Evolutionary conservation across 2,329 filamentous ascomycete species (phyloP).

Genomic region (Stagonosporopsis tanaceti): DNA sequence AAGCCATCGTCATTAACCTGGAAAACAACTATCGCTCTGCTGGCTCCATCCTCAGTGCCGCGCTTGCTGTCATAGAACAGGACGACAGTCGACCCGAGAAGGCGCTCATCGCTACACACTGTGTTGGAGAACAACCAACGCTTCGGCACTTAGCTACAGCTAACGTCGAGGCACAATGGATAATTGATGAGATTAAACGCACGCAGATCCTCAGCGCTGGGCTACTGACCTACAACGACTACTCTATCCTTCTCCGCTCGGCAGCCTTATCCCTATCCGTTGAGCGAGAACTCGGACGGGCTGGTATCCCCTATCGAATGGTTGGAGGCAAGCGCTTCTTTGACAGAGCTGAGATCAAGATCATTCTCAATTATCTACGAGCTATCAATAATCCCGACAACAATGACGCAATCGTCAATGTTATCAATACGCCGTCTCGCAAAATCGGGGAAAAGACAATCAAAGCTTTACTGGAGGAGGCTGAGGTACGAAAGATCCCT

Average conservation of each 20-base stretch:
- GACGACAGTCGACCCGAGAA: slow-evolving; percentile 84
- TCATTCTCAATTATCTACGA: slow-evolving; percentile 85
- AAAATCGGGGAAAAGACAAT: slow-evolving; percentile 83
- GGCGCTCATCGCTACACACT: slow-evolving; percentile 79
- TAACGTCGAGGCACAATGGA: slow-evolving; percentile 82
- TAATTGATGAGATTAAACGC: slow-evolving; percentile 82
- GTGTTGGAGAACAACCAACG: slow-evolving; percentile 79
- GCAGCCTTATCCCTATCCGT: slow-evolving; percentile 84
- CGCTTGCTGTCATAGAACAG: slow-evolving; percentile 88
- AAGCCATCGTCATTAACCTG: slow-evolving; percentile 82
- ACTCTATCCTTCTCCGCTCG: slow-evolving; percentile 87
- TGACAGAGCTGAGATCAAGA: slow-evolving; percentile 87
- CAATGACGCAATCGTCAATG: slow-evolving; percentile 82
- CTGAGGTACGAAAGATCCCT: slow-evolving; percentile 71
- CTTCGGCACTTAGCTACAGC: slow-evolving; percentile 76
- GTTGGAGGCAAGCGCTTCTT: slow-evolving; percentile 91
- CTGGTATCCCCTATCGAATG: slow-evolving; percentile 89
- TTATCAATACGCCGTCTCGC: slow-evolving; percentile 84
- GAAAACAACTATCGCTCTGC: slow-evolving; percentile 97
- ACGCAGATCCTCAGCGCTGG: slow-evolving; percentile 73
- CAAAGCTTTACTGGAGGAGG: slow-evolving; percentile 77
- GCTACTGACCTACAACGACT: slow-evolving; percentile 77
- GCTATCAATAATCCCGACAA: slow-evolving; percentile 85
- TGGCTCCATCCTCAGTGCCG: slow-evolving; percentile 79
- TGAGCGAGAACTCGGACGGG: slow-evolving; percentile 80